Percentiles rank a stretch among this genome's conserved stretches.
Conservation (phyloP, 2,329 filamentous ascomycete species). For the Fusarium tjaetaba region DNA sequence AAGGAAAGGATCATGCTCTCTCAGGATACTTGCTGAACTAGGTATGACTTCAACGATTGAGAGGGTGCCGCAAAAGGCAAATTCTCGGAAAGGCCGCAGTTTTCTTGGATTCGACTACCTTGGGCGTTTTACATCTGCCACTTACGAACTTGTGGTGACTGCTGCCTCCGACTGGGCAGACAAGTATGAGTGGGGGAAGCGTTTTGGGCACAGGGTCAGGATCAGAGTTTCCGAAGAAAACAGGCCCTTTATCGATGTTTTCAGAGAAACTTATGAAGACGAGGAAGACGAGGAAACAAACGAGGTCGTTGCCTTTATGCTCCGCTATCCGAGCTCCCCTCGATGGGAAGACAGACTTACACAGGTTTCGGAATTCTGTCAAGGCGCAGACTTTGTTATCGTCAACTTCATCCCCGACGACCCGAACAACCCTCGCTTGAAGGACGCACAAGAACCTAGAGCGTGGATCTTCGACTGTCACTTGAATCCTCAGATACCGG, state of each 20-base stretch:
- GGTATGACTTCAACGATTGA: accelerated
- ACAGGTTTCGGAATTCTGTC: background rate
- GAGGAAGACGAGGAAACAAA: accelerated
- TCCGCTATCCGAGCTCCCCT: accelerated
- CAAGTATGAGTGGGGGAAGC: accelerated
- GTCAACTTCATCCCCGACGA: background rate
- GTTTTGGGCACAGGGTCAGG: accelerated
- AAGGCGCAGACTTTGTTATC: background rate
- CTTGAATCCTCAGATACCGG: background rate
- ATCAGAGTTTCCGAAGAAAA: accelerated
- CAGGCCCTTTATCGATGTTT: accelerated
- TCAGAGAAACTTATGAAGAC: accelerated
- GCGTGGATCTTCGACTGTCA: background rate
- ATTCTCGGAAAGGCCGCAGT: accelerated
- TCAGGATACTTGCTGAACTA: background rate
- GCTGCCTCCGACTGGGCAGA: accelerated
- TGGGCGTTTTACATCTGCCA: accelerated
- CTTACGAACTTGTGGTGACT: accelerated
- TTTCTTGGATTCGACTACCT: accelerated
- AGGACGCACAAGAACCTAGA: accelerated
- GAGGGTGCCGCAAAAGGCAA: background rate
- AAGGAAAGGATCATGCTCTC: background rate
- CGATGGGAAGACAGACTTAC: background rate
- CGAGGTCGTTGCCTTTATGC: accelerated
- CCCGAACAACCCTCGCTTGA: accelerated